phyloP scores from a whole-genome alignment of 2,329 filamentous ascomycete species.

The Monosporascus sp. region DNA sequence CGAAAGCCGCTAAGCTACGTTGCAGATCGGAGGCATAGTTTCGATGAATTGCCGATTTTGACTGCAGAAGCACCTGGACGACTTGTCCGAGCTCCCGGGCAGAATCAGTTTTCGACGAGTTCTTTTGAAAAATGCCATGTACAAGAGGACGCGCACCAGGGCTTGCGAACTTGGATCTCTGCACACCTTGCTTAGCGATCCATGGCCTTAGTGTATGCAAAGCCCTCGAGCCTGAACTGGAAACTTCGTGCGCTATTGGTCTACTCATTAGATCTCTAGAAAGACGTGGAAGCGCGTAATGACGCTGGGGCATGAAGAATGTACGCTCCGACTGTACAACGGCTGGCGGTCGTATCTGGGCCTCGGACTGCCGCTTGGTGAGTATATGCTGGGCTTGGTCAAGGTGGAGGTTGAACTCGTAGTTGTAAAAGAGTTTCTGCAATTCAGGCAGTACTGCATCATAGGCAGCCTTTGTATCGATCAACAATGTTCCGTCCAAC shows the following conservation, averaged over 20 bases:
- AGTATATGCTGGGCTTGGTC: constrained; percentile 37
- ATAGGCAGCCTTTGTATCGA: constrained; percentile 36
- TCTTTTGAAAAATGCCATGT: background rate
- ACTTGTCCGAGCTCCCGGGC: constrained; percentile 25
- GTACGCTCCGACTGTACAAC: constrained; percentile 12
- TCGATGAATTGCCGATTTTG: constrained; percentile 28
- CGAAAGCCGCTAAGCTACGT: constrained; percentile 20
- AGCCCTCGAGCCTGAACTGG: background rate
- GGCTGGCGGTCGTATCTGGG: constrained; percentile 10
- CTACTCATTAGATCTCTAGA: constrained; percentile 13
- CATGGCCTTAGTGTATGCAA: too few species aligned
- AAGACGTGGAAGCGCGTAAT: constrained; percentile 12
- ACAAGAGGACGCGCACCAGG: background rate
- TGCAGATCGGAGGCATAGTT: constrained; percentile 30
- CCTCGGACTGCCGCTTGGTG: constrained; percentile 20
- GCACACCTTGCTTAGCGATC: too few species aligned
- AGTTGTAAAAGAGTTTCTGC: constrained; percentile 42
- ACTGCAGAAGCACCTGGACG: constrained; percentile 22
- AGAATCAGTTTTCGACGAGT: background rate
- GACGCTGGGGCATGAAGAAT: constrained; percentile 9
- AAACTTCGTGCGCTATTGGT: background rate
- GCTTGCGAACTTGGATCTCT: too few species aligned
- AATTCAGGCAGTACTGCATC: constrained; percentile 39
- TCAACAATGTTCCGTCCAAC: constrained; percentile 21
- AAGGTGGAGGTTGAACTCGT: constrained; percentile 39